Percentiles rank a stretch among this genome's conserved stretches.
These are phyloP conservation scores for Trifolium pratense DNA, from an alignment of 306 rosid species.

Conservation along the genomic window DNA sequence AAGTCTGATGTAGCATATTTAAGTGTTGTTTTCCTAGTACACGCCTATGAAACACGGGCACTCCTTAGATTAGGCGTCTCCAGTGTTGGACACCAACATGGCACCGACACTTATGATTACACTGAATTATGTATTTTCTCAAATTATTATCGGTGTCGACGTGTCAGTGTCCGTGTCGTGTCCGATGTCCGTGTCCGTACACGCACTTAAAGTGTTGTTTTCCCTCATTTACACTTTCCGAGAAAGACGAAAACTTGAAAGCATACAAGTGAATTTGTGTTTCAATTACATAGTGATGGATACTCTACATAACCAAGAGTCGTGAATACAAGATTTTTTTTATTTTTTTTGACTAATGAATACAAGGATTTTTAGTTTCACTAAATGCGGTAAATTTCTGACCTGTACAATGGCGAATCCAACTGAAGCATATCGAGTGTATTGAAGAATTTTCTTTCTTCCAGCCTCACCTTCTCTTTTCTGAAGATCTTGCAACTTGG, in stretches of 20 bases:
- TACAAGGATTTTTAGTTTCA: not conserved
- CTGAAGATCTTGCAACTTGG: slow-evolving; percentile 95
- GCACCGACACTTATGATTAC: too few species aligned
- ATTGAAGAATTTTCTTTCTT: slow-evolving; percentile 87
- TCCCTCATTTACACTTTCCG: not conserved
- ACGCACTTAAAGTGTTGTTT: slow-evolving; percentile 10
- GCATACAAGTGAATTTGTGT: slow-evolving; percentile 2
- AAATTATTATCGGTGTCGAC: too few species aligned
- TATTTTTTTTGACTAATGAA: too few species aligned
- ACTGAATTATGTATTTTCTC: too few species aligned
- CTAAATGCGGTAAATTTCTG: slow-evolving; percentile 37
- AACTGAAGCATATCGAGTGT: slow-evolving; percentile 93
- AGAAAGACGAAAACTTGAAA: not conserved
- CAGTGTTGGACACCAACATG: too few species aligned
- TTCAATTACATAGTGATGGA: not conserved
- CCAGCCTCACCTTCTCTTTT: slow-evolving; percentile 96
- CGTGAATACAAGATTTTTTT: not conserved
- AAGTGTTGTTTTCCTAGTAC: not conserved
- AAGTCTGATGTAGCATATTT: not conserved
- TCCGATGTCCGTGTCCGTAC: too few species aligned
- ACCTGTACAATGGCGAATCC: slow-evolving; percentile 96
- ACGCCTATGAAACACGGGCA: not conserved
- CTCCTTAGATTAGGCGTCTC: too few species aligned
- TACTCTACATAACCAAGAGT: not conserved
- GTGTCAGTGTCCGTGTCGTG: too few species aligned